These are phyloP conservation scores for Sordariomycetes sp. DNA, from an alignment of 2,329 filamentous ascomycete species.

Conservation along the genomic window DNA sequence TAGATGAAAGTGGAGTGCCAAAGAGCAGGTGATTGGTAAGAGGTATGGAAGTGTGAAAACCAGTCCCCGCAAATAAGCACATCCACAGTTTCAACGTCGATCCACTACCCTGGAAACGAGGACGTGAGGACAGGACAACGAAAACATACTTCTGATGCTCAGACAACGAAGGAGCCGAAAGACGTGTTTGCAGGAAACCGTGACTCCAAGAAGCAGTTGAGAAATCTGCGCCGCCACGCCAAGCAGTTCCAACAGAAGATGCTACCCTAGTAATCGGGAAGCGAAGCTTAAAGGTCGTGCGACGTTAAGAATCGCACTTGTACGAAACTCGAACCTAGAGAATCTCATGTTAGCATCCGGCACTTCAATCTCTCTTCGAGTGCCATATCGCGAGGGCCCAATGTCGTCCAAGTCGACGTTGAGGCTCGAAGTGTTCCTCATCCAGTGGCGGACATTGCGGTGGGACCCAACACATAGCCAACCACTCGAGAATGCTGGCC, in stretches of 20 bases:
- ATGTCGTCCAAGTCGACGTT: neutral
- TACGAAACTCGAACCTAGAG: slow-evolving; percentile 4
- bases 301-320: neutral
- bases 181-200: slow-evolving; percentile 2
- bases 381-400: neutral
- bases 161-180: neutral
- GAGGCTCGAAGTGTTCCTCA: neutral
- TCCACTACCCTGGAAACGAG: neutral
- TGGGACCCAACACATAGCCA: neutral
- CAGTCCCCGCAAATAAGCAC: neutral
- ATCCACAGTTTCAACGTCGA: neutral
- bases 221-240: slow-evolving; percentile 3
- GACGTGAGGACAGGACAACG: neutral
- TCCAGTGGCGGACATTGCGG: neutral
- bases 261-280: neutral
- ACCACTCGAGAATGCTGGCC: neutral
- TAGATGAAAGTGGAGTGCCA: neutral
- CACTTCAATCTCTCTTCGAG: neutral
- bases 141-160: neutral
- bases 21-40: neutral
- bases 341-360: neutral
- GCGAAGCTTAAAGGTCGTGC: neutral
- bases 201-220: slow-evolving; percentile 4
- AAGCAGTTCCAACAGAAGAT: neutral
- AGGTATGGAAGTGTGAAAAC: neutral